A percentile compares a stretch with the other conserved stretches of the same genome.
phyloP scores from a whole-genome alignment of 768 basidiomycete genomes.

The Suillus bovinus region DNA sequence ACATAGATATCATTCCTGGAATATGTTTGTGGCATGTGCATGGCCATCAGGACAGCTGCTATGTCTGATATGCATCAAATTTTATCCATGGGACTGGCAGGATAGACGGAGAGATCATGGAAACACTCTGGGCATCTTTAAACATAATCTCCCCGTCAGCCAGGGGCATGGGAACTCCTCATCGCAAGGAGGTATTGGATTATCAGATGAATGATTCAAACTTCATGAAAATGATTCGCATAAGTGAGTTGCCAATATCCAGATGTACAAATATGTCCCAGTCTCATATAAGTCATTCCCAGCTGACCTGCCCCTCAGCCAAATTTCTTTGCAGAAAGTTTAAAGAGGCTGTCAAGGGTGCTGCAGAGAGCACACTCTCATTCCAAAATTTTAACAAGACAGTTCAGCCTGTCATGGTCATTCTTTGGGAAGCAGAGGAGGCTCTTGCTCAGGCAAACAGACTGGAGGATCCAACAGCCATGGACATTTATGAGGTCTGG shows the following conservation, averaged over 20 bases:
- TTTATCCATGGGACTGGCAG: constrained; percentile 2
- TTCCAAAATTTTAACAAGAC: not conserved
- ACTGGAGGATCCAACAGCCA: not conserved
- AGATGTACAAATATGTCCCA: not conserved
- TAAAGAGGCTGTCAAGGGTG: not conserved
- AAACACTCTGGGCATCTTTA: constrained; percentile 6
- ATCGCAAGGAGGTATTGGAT: constrained; percentile 21
- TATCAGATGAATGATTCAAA: constrained; percentile 26
- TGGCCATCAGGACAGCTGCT: constrained; percentile 9
- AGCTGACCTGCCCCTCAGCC: not conserved
- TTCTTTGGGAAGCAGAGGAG: constrained; percentile 7
- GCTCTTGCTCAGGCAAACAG: not conserved
- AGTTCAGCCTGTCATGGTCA: not conserved
- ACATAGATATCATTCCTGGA: constrained; percentile 2
- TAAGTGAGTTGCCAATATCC: constrained; percentile 1
- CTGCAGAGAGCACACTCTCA: not conserved
- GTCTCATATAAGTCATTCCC: not conserved
- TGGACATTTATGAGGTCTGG: constrained; percentile 12
- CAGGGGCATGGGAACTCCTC: not conserved
- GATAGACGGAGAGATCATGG: constrained; percentile 13
- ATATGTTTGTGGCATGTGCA: constrained; percentile 12
- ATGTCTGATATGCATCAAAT: constrained; percentile 4
- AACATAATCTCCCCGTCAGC: constrained; percentile 6
- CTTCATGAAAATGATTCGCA: constrained; percentile 24
- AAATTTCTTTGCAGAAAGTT: constrained; percentile 1